Conservation (phyloP, 495 filamentous ascomycete species). For the Arthonia radiata region DNA sequence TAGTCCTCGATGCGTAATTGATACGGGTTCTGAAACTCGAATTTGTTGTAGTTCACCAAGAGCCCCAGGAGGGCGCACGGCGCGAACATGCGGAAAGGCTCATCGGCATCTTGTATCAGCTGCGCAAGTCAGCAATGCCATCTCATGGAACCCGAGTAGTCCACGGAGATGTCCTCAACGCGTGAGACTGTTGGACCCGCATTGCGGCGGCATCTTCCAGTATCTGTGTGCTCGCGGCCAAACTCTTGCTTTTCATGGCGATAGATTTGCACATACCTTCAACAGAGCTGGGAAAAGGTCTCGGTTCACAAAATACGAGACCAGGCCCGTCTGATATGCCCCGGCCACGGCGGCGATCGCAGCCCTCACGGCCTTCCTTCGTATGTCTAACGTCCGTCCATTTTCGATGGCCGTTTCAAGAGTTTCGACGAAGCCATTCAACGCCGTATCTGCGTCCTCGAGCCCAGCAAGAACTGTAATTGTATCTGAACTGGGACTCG, state of each 20-base stretch:
- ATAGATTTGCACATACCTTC: slow-evolving; percentile 36
- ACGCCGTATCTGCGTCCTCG: slow-evolving; percentile 60
- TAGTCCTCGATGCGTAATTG: slow-evolving; percentile 89
- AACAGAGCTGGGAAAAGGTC: slow-evolving; percentile 87
- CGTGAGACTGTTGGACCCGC: too few species aligned
- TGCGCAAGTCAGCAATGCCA: slow-evolving; percentile 12
- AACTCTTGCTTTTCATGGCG: neutral
- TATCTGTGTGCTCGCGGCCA: too few species aligned
- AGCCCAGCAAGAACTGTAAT: slow-evolving; percentile 74
- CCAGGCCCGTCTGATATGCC: slow-evolving; percentile 75
- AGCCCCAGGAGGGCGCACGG: slow-evolving; percentile 68
- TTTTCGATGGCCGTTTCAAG: slow-evolving; percentile 63
- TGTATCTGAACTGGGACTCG: slow-evolving; percentile 85
- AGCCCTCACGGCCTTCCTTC: slow-evolving; percentile 55
- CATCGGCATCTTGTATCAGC: slow-evolving; percentile 68
- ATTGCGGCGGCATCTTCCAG: too few species aligned
- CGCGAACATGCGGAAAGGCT: slow-evolving; percentile 31
- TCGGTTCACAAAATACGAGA: slow-evolving; percentile 86
- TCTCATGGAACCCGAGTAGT: too few species aligned
- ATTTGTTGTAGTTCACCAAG: slow-evolving; percentile 98
- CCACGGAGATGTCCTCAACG: too few species aligned
- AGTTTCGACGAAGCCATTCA: slow-evolving; percentile 66
- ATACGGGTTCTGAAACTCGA: slow-evolving; percentile 95
- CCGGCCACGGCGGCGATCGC: slow-evolving; percentile 71
- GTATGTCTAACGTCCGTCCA: slow-evolving; percentile 44